phyloP scores from a whole-genome alignment of 2,329 filamentous ascomycete species.

The Ascochyta pisi region DNA sequence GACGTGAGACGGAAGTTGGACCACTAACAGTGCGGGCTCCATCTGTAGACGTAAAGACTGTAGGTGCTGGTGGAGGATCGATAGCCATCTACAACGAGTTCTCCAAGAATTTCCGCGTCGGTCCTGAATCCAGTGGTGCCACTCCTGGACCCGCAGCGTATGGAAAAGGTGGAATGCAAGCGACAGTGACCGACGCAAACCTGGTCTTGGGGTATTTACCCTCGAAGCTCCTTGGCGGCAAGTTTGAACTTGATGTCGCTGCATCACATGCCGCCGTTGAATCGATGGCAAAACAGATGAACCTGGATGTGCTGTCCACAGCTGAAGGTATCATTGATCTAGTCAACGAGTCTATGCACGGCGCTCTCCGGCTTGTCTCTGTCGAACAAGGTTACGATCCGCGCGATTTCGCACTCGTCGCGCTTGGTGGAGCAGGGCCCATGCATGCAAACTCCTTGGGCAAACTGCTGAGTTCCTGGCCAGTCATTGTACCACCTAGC shows the following conservation, averaged over 20 bases:
- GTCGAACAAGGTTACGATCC: slow-evolving; percentile 62
- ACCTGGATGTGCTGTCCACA: slow-evolving; percentile 50
- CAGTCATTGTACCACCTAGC: slow-evolving; percentile 60
- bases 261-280: slow-evolving; percentile 54
- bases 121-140: slow-evolving; percentile 59
- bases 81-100: slow-evolving; percentile 58
- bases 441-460: slow-evolving; percentile 60
- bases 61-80: slow-evolving; percentile 59
- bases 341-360: slow-evolving; percentile 61
- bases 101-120: slow-evolving; percentile 58
- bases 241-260: slow-evolving; percentile 54
- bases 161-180: slow-evolving; percentile 54
- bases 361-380: slow-evolving; percentile 58
- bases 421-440: slow-evolving; percentile 60
- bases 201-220: slow-evolving; percentile 58
- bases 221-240: slow-evolving; percentile 54
- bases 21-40: slow-evolving; percentile 55
- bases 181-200: slow-evolving; percentile 60
- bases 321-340: slow-evolving; percentile 59
- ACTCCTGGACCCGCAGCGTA: slow-evolving; percentile 59
- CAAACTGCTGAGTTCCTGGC: slow-evolving; percentile 58
- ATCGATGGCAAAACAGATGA: slow-evolving; percentile 56
- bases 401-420: slow-evolving; percentile 59
- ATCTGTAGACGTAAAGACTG: slow-evolving; percentile 58
- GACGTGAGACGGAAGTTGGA: slow-evolving; percentile 56